Evolutionary conservation across 768 basidiomycete genomes (phyloP), one percentile per base, ranked within the genome.

Genomic region (Tricholoma sp.): DNA sequence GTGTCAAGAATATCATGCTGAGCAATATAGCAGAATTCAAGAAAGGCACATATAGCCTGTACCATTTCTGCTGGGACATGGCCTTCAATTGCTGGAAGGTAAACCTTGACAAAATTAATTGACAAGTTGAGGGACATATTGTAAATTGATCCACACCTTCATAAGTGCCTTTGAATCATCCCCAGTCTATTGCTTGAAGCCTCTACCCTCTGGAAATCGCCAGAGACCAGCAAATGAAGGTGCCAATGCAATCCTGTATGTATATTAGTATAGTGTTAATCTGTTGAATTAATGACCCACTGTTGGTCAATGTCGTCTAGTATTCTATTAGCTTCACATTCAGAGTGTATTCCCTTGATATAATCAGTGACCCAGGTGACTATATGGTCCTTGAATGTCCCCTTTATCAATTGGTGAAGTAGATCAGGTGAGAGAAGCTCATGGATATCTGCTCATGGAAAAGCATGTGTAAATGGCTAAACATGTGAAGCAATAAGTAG

Each of bases 351-450:
- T 8, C 43, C 11, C 14, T 57, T 45, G 8, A 72, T 49, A 46
- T 71, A 72, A 16, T 63, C 50, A 0, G 56, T 54, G 2, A 72
- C 63, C 71, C 70, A 71, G 5, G 57, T 59, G 3, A 72, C 63
- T 1, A 71, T 58, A 55, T 72, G 69, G 41, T 71, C 70, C 51
- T 70, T 71, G 61, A 71, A 70, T 5, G 60, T 58, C 3, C 67
- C 67, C 52, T 70, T 69, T 57, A 71, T n/a, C n/a, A n/a, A n/a
- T 70, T 72, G 71, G 54, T 72, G 70, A 1, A 70, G 63, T 4
- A 71, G 53, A 49, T 72, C 69, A 6, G 66, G 65, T 12, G 67
- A 47, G 3, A 72, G 37, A 1, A 70, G 59, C 32, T 69, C 64
- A 34, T 71, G 63, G 16, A 71, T 71, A 43, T 71, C 67, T 14